Evolutionary conservation across 768 basidiomycete genomes (phyloP), one percentile per base, ranked within the genome.

Genomic region (Tulasnella sp.): DNA sequence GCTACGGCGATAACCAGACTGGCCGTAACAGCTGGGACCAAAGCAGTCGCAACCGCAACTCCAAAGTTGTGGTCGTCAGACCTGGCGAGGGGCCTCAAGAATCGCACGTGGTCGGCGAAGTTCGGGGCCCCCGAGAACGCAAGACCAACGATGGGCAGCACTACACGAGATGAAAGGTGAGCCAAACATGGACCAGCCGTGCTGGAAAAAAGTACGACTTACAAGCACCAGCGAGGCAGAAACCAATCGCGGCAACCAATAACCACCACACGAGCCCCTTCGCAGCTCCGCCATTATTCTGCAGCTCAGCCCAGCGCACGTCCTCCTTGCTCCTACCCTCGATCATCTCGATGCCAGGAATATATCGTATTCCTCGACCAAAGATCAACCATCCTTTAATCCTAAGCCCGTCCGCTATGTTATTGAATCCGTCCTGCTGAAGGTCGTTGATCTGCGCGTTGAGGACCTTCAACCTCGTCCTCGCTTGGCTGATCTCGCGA

Each of bases 311-410:
- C 93, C 93, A 95, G 75, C 91, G 85, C 46, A 95, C 89, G 82
- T 94, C 93, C 81, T 94, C 93, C 83, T 92, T 93, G 18, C 92
- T 91, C 78, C 91, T 85, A 1, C 93, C 93, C 82, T 93, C 91
- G 32, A 95, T 93, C 46, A 91, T 84, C 82, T 92, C 85, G 6
- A 91, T 83, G 2, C 90, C 89, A 40, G 89, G 89, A 37, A 94
- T 82, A 80, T 87, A 88, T 76, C 89, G 84, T 78, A 94, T 83
- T 0, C 92, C 92, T 37, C 89, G 86, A 11, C 93, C 93, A 55
- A 93, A 87, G 82, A 95, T 84, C 75, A 95, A 82, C 92, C 93
- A 94, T 0, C 93, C 93, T 81, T 91, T 91, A 79, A 92, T 88
- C 70, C 87, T 85, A 40, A 87, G 85, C 9, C 93, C 93, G 75